Evolutionary conservation across 2,329 filamentous ascomycete genomes (phyloP), one percentile per base, ranked within the genome.

Genomic region (Cercospora sesami): DNA sequence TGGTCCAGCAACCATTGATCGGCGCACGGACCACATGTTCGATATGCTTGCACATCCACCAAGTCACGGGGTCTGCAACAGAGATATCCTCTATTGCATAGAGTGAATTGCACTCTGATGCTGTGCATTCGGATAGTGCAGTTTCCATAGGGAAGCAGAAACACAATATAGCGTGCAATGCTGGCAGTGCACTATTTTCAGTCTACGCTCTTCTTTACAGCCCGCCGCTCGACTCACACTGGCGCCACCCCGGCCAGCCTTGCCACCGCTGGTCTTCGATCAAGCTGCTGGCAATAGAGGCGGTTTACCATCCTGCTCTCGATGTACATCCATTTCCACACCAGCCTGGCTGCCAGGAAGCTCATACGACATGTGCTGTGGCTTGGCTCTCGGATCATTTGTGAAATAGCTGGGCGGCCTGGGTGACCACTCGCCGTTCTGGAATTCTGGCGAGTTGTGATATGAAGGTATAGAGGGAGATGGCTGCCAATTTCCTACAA

Each of bases 401-500:
- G 61, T 68, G 57, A 62, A 57, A 36, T 69, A 69, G 18, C 61
- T 67, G 16, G 68, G 68, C 26, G 68, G 68, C 31, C 42, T 30
- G 7, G 65, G 58, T 5, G 68, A 67, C 63, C 62, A 68, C 26
- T 66, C 57, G 39, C 66, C 66, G 28, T 68, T 45, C 12, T 65
- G 60, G 26, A 64, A 64, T 21, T 66, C 61, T 3, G 65, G 65
- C n/a, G 65, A 64, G 18, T 36, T 69, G 45, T 67, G 62, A 30
- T 67, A 66, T 10, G 68, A 69, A 26, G 62, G 62, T 53, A 65
- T 48, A 30, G 65, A 36, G 3, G 65, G 62, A 12, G 61, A 63
- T 39, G 48, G n/a, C 12, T 55, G 30, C 55, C 58, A 65, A 30
- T 63, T 61, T 23, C 58, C 65, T 69, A 36, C 26, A 6, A 55